These are phyloP conservation scores for Tremellales sp. DNA, from an alignment of 1,284 basidiomycete species.

Conservation along the genomic window DNA sequence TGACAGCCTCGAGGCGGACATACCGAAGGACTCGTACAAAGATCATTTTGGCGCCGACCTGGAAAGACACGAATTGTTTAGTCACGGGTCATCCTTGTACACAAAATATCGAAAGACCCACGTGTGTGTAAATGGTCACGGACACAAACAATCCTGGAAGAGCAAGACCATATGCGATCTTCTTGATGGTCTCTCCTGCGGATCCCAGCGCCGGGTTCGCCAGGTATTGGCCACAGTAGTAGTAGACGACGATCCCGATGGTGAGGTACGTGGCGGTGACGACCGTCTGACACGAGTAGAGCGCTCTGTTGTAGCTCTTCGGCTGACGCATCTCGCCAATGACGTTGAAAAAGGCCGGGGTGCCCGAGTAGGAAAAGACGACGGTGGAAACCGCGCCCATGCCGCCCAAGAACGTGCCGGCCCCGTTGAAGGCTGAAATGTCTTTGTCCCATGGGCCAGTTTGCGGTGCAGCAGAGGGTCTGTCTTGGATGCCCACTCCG, in stretches of 20 bases:
- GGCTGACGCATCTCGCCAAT: slow-evolving; percentile 16
- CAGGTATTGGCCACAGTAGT: slow-evolving; percentile 38
- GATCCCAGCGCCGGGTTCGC: slow-evolving; percentile 41
- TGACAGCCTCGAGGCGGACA: not conserved
- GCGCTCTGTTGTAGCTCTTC: slow-evolving; percentile 10
- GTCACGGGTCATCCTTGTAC: too few relatives aligned
- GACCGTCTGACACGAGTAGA: slow-evolving; percentile 28
- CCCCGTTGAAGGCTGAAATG: slow-evolving; percentile 18
- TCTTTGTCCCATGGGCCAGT: slow-evolving; percentile 16
- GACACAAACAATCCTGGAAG: slow-evolving; percentile 35
- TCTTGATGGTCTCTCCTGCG: slow-evolving; percentile 44
- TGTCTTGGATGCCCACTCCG: slow-evolving; percentile 34
- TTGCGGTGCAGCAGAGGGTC: slow-evolving; percentile 26
- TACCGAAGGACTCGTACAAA: slow-evolving; percentile 40
- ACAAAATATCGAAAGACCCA: slow-evolving; percentile 21
- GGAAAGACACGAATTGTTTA: slow-evolving; percentile 18
- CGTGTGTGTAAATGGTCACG: slow-evolving; percentile 22
- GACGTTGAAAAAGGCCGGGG: slow-evolving; percentile 10
- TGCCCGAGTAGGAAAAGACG: slow-evolving; percentile 4
- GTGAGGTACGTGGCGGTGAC: slow-evolving; percentile 32
- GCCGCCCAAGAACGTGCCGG: slow-evolving; percentile 23
- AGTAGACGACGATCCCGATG: slow-evolving; percentile 35
- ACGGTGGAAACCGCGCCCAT: slow-evolving; percentile 29
- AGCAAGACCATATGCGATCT: slow-evolving; percentile 43
- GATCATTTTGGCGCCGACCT: slow-evolving; percentile 36